Base-by-base conservation (phyloP, 306 rosid species). In the Begonia loranthoides region DNA sequence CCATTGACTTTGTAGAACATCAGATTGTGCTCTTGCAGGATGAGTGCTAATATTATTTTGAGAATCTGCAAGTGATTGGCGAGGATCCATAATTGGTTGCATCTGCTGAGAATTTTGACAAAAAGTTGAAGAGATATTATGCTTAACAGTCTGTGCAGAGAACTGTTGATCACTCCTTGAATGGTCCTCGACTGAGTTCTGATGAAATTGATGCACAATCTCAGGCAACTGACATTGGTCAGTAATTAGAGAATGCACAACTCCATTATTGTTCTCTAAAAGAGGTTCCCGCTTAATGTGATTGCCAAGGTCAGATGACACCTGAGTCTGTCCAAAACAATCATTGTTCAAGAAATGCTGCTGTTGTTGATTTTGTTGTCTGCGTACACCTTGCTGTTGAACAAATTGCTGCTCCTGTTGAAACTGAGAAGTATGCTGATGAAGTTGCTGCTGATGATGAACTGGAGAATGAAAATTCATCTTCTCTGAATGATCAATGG, bases 191-290 rank as follows among this genome's bases (percentile, higher is more conserved):
- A 77, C 60, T 47, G 82, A 48, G 46, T 57, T 74, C 73, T 68
- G 85, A 62, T 76, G 94, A 70, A 86, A 83, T 70, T 90, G 95
- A 62, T 65, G 82, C 55, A 76, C 88, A 68, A 76, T 69, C 68
- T 82, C 82, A 58, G 99, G 47, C 63, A 79, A 43, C 48, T 74
- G 83, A 64, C 80, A 83, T 56, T 79, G 84, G 45, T 83, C 96
- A 50, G 82, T 54, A 44, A 59, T 63, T 50, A 76, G 86, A 17
- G 87, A 70, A 51, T 52, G 76, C 45, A 76, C 41, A 54, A 61
- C 72, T 58, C 80, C 95, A 68, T 75, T 78, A 49, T 79, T 77
- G 46, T 67, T 80, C 62, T 81, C 93, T 41, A 73, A 52, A 54
- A 68, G 87, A 66, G 83, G 79, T 65, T 86, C 94, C 51, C 74